phyloP scores from a whole-genome alignment of 1,139 yeast species.

The Geotrichum histeridarum region DNA sequence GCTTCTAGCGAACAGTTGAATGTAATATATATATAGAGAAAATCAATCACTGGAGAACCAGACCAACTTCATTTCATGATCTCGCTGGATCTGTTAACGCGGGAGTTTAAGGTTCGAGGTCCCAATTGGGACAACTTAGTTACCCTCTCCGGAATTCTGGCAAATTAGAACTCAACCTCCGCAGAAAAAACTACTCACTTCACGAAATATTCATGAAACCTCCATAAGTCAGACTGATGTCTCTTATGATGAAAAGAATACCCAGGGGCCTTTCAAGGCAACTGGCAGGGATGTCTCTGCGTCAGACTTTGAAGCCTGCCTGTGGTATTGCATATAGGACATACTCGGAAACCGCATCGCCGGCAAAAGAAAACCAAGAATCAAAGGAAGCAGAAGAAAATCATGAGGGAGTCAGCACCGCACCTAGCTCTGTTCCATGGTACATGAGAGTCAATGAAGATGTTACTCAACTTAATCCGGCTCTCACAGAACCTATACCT shows the following conservation, averaged over 20 bases:
- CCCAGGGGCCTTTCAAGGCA: conserved; percentile 1
- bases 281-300: not conserved
- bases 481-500: conserved; percentile 28
- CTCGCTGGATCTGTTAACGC: not conserved
- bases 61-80: not conserved
- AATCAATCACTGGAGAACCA: not conserved
- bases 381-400: not conserved
- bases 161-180: conserved; percentile 3
- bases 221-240: not conserved
- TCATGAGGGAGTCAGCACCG: not conserved
- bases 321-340: not conserved
- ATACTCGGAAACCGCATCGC: not conserved
- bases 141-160: conserved; percentile 4
- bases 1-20: conserved; percentile 45
- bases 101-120: not conserved
- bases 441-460: conserved; percentile 28
- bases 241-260: conserved; percentile 1
- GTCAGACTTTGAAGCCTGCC: not conserved
- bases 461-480: conserved; percentile 21
- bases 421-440: conserved; percentile 27
- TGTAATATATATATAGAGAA: not conserved
- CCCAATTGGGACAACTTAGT: not conserved
- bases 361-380: not conserved
- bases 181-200: not conserved
- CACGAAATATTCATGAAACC: not conserved